Conservation (phyloP, 2,329 filamentous ascomycete genomes). For the Calonectria multiphialidica region DNA sequence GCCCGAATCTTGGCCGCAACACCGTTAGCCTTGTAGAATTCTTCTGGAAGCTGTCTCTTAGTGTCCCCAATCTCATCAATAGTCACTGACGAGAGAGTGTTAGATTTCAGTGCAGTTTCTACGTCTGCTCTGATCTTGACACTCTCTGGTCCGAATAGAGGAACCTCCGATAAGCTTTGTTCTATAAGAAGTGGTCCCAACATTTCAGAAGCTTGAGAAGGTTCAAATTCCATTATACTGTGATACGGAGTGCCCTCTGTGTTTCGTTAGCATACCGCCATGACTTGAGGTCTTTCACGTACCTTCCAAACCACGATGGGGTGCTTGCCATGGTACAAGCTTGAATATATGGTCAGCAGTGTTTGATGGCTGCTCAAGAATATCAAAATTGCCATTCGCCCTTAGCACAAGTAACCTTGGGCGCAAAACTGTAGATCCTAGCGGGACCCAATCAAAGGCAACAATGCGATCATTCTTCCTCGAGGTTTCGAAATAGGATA, state of each 20-base stretch:
- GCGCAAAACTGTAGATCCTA: constrained; percentile 66
- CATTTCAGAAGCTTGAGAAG: constrained; percentile 63
- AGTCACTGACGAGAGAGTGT: constrained; percentile 47
- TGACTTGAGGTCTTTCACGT: constrained; percentile 24
- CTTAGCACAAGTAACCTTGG: constrained; percentile 71
- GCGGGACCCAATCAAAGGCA: constrained; percentile 76
- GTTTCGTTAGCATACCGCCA: constrained; percentile 27
- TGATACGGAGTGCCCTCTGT: constrained; percentile 65
- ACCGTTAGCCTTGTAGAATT: constrained; percentile 56
- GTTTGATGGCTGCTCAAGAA: constrained; percentile 71
- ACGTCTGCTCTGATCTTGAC: constrained; percentile 56
- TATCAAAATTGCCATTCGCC: constrained; percentile 71
- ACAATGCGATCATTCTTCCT: constrained; percentile 72
- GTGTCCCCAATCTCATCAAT: constrained; percentile 54
- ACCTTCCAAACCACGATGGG: constrained; percentile 69
- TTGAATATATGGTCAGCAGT: constrained; percentile 71
- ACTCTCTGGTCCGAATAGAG: constrained; percentile 68
- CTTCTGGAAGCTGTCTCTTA: constrained; percentile 51
- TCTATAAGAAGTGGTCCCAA: constrained; percentile 68
- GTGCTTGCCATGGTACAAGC: constrained; percentile 70
- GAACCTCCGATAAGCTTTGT: constrained; percentile 63
- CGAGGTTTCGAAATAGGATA: constrained; percentile 64
- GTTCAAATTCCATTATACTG: constrained; percentile 69
- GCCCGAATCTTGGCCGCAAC: constrained; percentile 63
- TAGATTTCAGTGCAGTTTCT: constrained; percentile 54